These are phyloP conservation scores for Rhodotorula graminis DNA, from an alignment of 768 basidiomycete species.

Conservation along the genomic window DNA sequence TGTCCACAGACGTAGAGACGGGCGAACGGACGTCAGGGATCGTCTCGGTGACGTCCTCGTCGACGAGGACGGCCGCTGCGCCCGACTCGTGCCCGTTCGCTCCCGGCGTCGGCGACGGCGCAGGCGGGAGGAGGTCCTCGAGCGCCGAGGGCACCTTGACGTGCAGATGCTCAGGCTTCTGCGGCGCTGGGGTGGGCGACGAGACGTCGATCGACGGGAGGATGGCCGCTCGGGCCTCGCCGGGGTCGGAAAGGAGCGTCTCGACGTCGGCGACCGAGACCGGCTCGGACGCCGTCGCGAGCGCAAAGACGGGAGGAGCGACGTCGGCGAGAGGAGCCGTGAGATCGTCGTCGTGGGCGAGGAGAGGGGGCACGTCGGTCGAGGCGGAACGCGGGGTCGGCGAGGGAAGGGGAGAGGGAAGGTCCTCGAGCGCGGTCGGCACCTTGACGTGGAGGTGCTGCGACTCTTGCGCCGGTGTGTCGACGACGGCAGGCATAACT, in stretches of 20 bases:
- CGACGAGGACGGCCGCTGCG: not conserved
- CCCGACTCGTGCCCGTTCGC: not conserved
- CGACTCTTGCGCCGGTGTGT: constrained; percentile 7
- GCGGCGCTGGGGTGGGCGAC: not conserved
- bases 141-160: constrained; percentile 7
- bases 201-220: not conserved
- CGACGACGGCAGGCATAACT: too few relatives aligned
- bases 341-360: not conserved
- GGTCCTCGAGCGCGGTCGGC: not conserved
- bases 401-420: constrained; percentile 7
- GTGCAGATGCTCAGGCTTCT: constrained; percentile 8
- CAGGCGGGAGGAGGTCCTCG: constrained; percentile 2
- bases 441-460: constrained; percentile 16
- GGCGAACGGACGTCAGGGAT: not conserved
- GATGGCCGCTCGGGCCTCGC: not conserved
- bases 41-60: not conserved
- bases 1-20: not conserved
- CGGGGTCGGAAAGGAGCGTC: not conserved
- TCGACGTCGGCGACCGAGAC: not conserved
- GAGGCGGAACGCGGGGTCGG: not conserved
- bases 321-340: not conserved
- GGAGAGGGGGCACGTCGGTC: not conserved
- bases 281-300: not conserved
- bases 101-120: constrained; percentile 1
- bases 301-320: not conserved